A percentile compares a stretch with the other conserved stretches of the same genome.
phyloP scores from a whole-genome alignment of 2,329 filamentous ascomycete genomes.

The Emericellopsis atlantica region DNA sequence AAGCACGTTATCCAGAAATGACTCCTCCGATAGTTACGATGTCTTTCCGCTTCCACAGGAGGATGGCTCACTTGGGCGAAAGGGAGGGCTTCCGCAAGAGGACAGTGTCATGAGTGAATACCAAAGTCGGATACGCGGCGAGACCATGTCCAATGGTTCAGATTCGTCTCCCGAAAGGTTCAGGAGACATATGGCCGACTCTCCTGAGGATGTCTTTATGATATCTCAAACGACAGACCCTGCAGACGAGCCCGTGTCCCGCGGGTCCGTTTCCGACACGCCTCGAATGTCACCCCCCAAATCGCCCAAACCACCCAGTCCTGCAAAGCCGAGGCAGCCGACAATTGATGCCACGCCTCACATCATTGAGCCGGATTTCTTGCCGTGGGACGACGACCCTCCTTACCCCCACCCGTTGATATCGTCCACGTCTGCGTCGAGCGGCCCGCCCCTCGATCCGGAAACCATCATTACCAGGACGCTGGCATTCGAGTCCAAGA shows the following conservation, averaged over 20 bases:
- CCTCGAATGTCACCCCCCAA: too few species aligned
- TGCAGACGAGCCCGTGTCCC: conserved; percentile 16
- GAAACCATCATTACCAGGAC: conserved; percentile 39
- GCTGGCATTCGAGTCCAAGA: conserved; percentile 41
- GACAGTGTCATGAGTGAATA: conserved; percentile 18
- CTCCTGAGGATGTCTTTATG: conserved; percentile 25
- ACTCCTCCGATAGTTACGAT: conserved; percentile 45
- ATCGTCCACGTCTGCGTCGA: conserved; percentile 2
- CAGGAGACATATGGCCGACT: conserved; percentile 10
- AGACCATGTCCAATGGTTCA: conserved; percentile 3
- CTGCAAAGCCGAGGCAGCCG: too few species aligned
- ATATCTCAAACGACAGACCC: conserved; percentile 32
- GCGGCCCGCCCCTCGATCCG: conserved; percentile 34
- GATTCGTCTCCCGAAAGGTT: too few species aligned
- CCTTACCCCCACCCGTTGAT: conserved; percentile 35
- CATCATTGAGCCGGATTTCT: conserved; percentile 41
- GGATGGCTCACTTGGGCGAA: conserved; percentile 9
- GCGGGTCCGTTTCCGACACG: too few species aligned
- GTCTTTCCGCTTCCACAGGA: conserved; percentile 46
- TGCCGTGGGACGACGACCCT: conserved; percentile 45
- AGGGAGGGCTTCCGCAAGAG: not conserved
- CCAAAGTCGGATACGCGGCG: conserved; percentile 31
- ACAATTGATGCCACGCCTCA: too few species aligned
- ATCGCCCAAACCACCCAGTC: not conserved
- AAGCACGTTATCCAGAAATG: conserved; percentile 24